Base-by-base conservation (phyloP, 805 yeast genomes). In the Cyberlindnera amylophila region DNA sequence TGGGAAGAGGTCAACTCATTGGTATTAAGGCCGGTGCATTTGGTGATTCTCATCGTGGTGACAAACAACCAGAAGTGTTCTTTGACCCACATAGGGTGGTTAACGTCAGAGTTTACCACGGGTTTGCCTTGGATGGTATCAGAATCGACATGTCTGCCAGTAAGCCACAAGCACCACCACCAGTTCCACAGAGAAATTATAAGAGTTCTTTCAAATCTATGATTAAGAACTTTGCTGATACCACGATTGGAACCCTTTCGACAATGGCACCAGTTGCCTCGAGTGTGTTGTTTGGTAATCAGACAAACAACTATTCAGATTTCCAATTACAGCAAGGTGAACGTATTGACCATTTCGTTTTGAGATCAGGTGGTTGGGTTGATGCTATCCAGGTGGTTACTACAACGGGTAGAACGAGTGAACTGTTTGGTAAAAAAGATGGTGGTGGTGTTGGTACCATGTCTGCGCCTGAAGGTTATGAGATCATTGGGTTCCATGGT, bases 291-390 rank as follows among this genome's bases (percentile, higher is more conserved):
- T 65, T 80, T 38, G 93, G 91, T 4, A 75, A 76, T 19, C 65
- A 69, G 42, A 81, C 74, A 6, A 50, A 51, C 9, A 69, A 75
- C 44, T 81, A 70, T 47, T 56, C 80, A 0, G 89, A 82, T 45
- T 74, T 82, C 44, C 59, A 57, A 1, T 53, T 89, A n/a, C 65
- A 66, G 3, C 60, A 59, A 0, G 86, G 79, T 36, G 96, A 91
- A 57, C 45, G 50, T 9, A 66, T 91, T 7, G 59, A 69, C 3
- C 83, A 82, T 19, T 66, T 90, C 41, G 70, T 73, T 33, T 65
- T 88, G 35, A 71, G 95, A 50, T 70, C 79, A 32, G 98, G 98
- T 10, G 79, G 72, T 2, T 93, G 98, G 97, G 69, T 93, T 5
- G 98, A 93, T 67, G 96, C 83, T 1, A 66, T 87, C 17, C 93